Evolutionary conservation across 2,329 filamentous ascomycete genomes (phyloP), one percentile per base, ranked within the genome.

Genomic region (Apiospora kogelbergensis): DNA sequence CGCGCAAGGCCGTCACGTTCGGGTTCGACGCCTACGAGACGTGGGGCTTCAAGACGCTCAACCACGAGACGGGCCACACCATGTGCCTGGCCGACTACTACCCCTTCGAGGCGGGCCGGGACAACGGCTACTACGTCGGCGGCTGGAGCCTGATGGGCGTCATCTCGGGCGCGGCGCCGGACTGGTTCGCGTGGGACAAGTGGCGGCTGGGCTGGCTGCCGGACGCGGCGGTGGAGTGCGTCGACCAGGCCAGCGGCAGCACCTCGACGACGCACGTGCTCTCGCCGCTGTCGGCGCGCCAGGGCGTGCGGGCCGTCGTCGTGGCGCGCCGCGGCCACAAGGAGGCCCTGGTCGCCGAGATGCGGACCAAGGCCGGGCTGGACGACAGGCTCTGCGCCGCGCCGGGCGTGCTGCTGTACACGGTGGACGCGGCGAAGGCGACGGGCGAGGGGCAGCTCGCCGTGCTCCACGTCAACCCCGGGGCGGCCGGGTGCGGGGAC

Each of bases 101-200:
- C 69, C 79, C 80, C 0, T 73, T 77, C 41, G 68, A 70, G 22
- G 71, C 44, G 3, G 45, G n/a, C 17, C 13, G 72, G 10, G 69
- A 71, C 9, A 77, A 74, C 0, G 77, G 76, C 0, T 45, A 77
- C 3, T 80, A 76, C 66, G 76, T 80, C 7, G 80, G 80, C 17
- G 78, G 80, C 2, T 82, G 79, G 78, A 76, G 78, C 67, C 70
- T 79, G 24, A 81, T 81, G 80, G 80, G 79, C 15, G 71, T 77
- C 20, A 76, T 81, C 40, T 74, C 66, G 80, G 78, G 1, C 75
- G 74, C 1, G 77, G 77, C 73, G 15, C 79, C 78, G 17, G 79
- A 81, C 44, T 81, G 76, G 65, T 80, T 81, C 42, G 77, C 77
- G 2, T 81, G 80, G 79, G 75, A 81, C 68, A 80, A 81, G 72